Base-by-base conservation (phyloP, 2,329 filamentous ascomycete genomes). In the Fusarium transvaalense region DNA sequence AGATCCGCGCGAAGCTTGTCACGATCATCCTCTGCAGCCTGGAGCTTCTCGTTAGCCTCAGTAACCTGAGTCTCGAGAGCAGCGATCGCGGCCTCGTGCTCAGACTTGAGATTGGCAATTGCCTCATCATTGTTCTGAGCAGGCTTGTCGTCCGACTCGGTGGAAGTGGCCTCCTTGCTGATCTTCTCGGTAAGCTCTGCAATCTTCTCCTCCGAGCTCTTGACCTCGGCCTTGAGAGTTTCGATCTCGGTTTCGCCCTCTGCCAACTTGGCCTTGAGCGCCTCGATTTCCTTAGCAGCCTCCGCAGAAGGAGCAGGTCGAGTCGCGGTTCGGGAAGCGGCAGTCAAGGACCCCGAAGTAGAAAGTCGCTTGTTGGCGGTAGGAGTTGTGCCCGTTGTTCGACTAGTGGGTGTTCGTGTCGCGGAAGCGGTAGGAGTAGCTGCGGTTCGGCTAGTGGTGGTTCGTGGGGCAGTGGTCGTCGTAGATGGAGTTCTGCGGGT, bases 201-300 rank as follows among this genome's bases (percentile, higher is more conserved):
- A 55, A 90, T 82, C 71, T 85, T 89, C 51, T 83, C 84, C 72
- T 89, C 81, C 1, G 86, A 87, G 10, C 83, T 78, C 59, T 83
- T 78, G 48, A 90, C 83, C 70, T 90, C 84, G 8, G 81, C 80
- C 75, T 86, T 88, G 31, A 90, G 82, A 14, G 84, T 78, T 55
- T 85, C 82, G 12, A 90, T 85, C 72, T 89, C 85, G 9, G 82
- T 76, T 72, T 90, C 87, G 65, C 86, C 88, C 32, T 86, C 82
- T 6, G 82, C 80, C 23, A 91, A 80, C 77, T 89, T 89, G 10
- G 81, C 76, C 79, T 88, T 90, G 42, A 91, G 81, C 45, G 87
- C 84, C 50, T 90, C 88, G 5, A 87, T 79, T 71, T 88, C 87
- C 78, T 87, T 89, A 21, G 83, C 75, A 10, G 78, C 69, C 13